phyloP scores from a whole-genome alignment of 2,329 filamentous ascomycete species.

The Plectosphaerella cucumerina region DNA sequence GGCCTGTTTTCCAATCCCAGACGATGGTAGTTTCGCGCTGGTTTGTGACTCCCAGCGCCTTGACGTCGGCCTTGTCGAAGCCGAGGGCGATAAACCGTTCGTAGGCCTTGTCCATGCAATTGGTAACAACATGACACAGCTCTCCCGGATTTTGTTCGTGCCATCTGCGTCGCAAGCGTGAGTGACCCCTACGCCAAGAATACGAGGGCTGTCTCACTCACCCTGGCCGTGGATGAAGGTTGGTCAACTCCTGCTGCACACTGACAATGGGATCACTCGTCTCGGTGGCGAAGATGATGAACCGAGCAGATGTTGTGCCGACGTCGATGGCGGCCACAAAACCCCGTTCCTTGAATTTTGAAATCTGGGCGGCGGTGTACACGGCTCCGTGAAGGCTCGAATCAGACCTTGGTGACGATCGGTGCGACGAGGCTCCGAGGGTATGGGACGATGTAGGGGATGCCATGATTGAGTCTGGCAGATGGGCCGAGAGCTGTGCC shows the following conservation, averaged over 20 bases:
- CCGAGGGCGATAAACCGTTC: conserved; percentile 68
- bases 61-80: conserved; percentile 64
- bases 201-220: conserved; percentile 38
- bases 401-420: conserved; percentile 1
- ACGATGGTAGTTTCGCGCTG: conserved; percentile 85
- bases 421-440: no score
- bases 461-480: background rate
- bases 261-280: conserved; percentile 72
- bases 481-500: background rate
- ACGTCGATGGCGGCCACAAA: conserved; percentile 89
- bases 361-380: conserved; percentile 24
- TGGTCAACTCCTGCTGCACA: conserved; percentile 83
- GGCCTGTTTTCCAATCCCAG: conserved; percentile 77
- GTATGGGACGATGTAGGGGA: no score
- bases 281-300: conserved; percentile 78
- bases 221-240: conserved; percentile 82
- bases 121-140: conserved; percentile 69
- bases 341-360: conserved; percentile 37
- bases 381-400: conserved; percentile 17
- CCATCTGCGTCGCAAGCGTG: conserved; percentile 55
- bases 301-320: conserved; percentile 83
- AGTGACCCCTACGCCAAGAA: conserved; percentile 6
- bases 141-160: conserved; percentile 84
- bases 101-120: conserved; percentile 74
- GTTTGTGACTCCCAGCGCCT: conserved; percentile 80